phyloP scores from a whole-genome alignment of 805 yeast species.

The Isabelozyma gotoi region DNA sequence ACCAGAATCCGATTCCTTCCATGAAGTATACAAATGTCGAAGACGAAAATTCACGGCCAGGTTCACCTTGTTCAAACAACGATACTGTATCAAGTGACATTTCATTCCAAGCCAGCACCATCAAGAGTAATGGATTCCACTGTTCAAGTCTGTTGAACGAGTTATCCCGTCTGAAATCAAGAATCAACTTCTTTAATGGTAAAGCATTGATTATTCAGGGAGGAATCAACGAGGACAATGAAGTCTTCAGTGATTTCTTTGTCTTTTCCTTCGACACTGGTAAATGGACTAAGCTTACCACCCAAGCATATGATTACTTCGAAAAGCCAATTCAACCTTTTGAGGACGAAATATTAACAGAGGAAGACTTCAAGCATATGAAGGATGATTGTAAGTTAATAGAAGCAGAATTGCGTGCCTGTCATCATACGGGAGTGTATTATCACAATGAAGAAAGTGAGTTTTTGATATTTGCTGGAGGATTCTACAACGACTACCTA shows the following conservation, averaged over 20 bases:
- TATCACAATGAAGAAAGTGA: conserved; percentile 32
- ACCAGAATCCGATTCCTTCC: conserved; percentile 1
- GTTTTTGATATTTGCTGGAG: conserved; percentile 39
- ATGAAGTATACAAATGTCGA: not conserved
- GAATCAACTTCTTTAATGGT: conserved; percentile 20
- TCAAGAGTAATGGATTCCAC: not conserved
- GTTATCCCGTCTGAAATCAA: conserved; percentile 5
- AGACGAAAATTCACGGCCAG: not conserved
- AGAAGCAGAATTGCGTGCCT: conserved; percentile 42
- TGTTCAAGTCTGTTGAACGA: not conserved
- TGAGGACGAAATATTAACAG: conserved; percentile 29
- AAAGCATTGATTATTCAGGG: conserved; percentile 40
- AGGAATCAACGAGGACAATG: conserved; percentile 30
- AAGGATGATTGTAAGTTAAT: conserved; percentile 24
- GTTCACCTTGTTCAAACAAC: not conserved
- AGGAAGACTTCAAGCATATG: conserved; percentile 19
- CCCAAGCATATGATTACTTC: conserved; percentile 37
- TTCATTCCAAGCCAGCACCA: conserved; percentile 4
- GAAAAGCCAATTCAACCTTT: conserved; percentile 21
- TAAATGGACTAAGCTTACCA: conserved; percentile 31
- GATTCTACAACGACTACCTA: conserved; percentile 36
- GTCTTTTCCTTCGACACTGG: conserved; percentile 32
- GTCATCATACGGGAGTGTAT: conserved; percentile 39
- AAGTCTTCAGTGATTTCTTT: conserved; percentile 33
- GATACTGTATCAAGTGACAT: conserved; percentile 1